These are phyloP conservation scores for Monascus purpureus DNA, from an alignment of 495 filamentous ascomycete species.

Conservation along the genomic window DNA sequence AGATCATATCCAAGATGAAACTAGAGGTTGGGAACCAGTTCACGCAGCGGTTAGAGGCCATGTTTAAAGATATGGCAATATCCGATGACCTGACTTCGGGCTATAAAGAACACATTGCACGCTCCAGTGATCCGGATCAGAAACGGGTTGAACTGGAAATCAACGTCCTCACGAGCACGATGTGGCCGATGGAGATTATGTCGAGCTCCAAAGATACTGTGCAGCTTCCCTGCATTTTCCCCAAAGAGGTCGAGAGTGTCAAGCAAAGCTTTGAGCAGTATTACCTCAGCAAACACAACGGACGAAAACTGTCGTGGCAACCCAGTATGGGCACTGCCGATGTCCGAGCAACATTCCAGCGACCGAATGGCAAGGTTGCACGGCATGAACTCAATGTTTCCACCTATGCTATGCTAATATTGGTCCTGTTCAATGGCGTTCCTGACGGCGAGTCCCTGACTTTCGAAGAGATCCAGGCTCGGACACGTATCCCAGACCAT, in stretches of 20 bases:
- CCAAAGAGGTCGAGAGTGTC: slow-evolving; percentile 56
- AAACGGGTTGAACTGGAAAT: slow-evolving; percentile 66
- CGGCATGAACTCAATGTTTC: slow-evolving; percentile 84
- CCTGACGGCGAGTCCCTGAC: slow-evolving; percentile 48
- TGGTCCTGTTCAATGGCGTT: slow-evolving; percentile 80
- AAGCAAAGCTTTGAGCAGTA: slow-evolving; percentile 81
- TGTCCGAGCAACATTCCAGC: slow-evolving; percentile 64
- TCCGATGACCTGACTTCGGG: slow-evolving; percentile 70
- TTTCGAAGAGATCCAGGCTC: slow-evolving; percentile 72
- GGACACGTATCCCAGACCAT: slow-evolving; percentile 63
- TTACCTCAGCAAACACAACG: slow-evolving; percentile 78
- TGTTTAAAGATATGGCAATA: slow-evolving; percentile 95
- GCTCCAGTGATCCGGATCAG: slow-evolving; percentile 47
- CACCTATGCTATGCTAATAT: slow-evolving; percentile 83
- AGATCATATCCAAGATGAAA: slow-evolving; percentile 95
- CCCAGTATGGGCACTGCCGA: slow-evolving; percentile 74
- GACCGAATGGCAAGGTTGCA: slow-evolving; percentile 55
- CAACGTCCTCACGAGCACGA: slow-evolving; percentile 79
- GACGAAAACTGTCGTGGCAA: slow-evolving; percentile 78
- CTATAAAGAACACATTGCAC: slow-evolving; percentile 55
- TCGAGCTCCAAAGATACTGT: slow-evolving; percentile 39
- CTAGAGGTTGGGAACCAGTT: slow-evolving; percentile 89
- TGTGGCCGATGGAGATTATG: slow-evolving; percentile 87
- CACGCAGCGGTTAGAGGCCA: slow-evolving; percentile 81
- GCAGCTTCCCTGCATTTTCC: slow-evolving; percentile 49